Conservation (phyloP, 306 rosid genomes). For the Prunus kanzakura region DNA sequence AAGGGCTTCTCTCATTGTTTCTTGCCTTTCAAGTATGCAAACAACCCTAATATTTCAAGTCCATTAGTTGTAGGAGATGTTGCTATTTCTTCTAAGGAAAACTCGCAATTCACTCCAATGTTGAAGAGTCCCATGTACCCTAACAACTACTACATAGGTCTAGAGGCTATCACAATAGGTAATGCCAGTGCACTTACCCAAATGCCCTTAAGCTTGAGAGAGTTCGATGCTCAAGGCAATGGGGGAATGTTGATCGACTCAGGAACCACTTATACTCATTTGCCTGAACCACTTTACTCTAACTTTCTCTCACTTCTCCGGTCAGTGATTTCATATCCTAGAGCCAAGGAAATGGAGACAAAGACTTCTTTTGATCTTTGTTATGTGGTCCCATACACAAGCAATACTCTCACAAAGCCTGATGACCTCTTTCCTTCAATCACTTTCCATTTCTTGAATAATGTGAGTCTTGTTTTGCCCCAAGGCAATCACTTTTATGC, state of each 20-base stretch:
- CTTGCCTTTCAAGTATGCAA: constrained; percentile 50
- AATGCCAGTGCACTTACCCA: constrained; percentile 14
- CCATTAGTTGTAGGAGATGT: constrained; percentile 43
- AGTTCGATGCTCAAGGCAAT: constrained; percentile 47
- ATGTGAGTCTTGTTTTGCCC: constrained; percentile 37
- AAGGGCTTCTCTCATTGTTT: constrained; percentile 56
- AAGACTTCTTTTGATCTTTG: constrained; percentile 49
- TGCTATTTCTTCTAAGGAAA: constrained; percentile 35
- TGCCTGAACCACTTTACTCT: constrained; percentile 52
- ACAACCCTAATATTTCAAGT: constrained; percentile 57
- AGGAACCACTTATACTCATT: constrained; percentile 58
- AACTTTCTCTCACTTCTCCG: constrained; percentile 35
- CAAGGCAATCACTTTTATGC: constrained; percentile 48
- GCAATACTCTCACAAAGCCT: not conserved
- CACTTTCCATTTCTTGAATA: constrained; percentile 44
- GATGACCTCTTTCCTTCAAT: constrained; percentile 31
- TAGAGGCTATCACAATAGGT: constrained; percentile 39
- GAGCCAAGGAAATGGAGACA: constrained; percentile 40
- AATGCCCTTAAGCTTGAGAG: constrained; percentile 37
- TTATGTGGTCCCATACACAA: constrained; percentile 34
- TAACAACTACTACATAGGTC: constrained; percentile 45
- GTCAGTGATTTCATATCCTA: constrained; percentile 35
- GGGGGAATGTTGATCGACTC: constrained; percentile 55
- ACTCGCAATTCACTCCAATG: constrained; percentile 48
- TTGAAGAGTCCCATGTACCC: constrained; percentile 47